Evolutionary conservation across 2,329 filamentous ascomycete species (phyloP), one percentile per base, ranked within the genome.

Genomic region (Leptographium wingfieldii): DNA sequence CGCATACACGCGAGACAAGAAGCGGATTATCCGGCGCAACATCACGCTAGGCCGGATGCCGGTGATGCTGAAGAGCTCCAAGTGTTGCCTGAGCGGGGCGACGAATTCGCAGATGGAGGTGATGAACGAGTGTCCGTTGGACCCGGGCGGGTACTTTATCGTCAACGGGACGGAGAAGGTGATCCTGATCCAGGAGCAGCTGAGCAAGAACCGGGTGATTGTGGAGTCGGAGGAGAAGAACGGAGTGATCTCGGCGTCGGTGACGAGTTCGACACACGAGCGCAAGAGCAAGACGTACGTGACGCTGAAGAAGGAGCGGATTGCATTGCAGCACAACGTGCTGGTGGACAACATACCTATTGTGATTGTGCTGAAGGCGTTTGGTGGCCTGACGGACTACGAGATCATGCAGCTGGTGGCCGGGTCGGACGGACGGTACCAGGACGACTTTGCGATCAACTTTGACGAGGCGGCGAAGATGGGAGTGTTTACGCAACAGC

Each of bases 151-250:
- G 58, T 99, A 99, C 72, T 99, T 99, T 69, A 94, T 99, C 68
- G 91, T 97, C 65, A 90, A 92, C 67, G 94, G 94, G 55, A 96
- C 95, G 25, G 94, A 99, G 72, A 99, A 99, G 77, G 94, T 99
- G 66, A 99, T 99, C 69, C 77, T 99, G 52, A 95, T 99, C 16
- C 94, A 99, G 73, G 95, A 99, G 70, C 94, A 99, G 74, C 77
- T 99, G 70, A 99, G 94, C 80, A 99, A 99, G 81, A 99, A 99
- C 73, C 85, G 94, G 76, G 89, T 99, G 68, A 96, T 99, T 70
- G 92, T 99, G 19, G 95, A 99, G 73, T 86, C 90, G 59, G 89
- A 92, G 67, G 81, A 86, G 58, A 95, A 95, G 75, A 97, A 96
- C 73, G 88, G 88, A 62, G 85, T 95, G 64, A 92, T 97, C 60